A percentile compares a stretch with the other conserved stretches of the same genome.
phyloP scores from a whole-genome alignment of 257 asterid genomes.

The Forsythia suspensa region DNA sequence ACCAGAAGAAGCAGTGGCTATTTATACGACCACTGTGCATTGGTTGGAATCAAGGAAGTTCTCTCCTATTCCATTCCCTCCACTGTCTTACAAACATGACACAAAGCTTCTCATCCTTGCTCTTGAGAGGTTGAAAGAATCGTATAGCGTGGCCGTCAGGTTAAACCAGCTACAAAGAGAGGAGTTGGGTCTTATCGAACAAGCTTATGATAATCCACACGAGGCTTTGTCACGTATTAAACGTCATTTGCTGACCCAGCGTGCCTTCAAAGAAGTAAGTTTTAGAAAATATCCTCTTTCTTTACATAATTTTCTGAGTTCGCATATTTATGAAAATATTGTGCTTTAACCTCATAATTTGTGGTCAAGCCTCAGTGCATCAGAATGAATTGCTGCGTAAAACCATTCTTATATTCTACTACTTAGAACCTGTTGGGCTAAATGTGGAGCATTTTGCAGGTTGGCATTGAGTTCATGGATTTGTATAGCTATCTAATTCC shows the following conservation, averaged over 20 bases:
- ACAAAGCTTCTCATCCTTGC: slow-evolving; percentile 96
- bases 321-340: too few relatives aligned
- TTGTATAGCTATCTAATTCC: slow-evolving; percentile 95
- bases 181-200: slow-evolving; percentile 95
- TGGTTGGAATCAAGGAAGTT: slow-evolving; percentile 99
- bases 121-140: slow-evolving; percentile 94
- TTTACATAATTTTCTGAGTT: too few relatives aligned
- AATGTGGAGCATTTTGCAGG: slow-evolving; percentile 44
- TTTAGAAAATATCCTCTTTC: too few relatives aligned
- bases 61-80: slow-evolving; percentile 97
- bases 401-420: too few relatives aligned
- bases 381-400: too few relatives aligned
- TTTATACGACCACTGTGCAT: slow-evolving; percentile 97
- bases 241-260: slow-evolving; percentile 98
- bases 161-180: slow-evolving; percentile 93
- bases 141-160: slow-evolving; percentile 98
- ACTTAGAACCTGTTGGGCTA: too few relatives aligned
- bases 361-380: too few relatives aligned
- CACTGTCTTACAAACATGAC: slow-evolving; percentile 96
- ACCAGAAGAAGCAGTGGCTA: slow-evolving; percentile 99
- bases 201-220: slow-evolving; percentile 98
- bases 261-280: slow-evolving; percentile 96
- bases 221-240: slow-evolving; percentile 96
- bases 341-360: too few relatives aligned
- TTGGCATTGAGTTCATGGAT: slow-evolving; percentile 98